A percentile compares a stretch with the other conserved stretches of the same genome.
Conservation (phyloP, 2,329 filamentous ascomycete genomes). For the Scleromitrula shiraiana region DNA sequence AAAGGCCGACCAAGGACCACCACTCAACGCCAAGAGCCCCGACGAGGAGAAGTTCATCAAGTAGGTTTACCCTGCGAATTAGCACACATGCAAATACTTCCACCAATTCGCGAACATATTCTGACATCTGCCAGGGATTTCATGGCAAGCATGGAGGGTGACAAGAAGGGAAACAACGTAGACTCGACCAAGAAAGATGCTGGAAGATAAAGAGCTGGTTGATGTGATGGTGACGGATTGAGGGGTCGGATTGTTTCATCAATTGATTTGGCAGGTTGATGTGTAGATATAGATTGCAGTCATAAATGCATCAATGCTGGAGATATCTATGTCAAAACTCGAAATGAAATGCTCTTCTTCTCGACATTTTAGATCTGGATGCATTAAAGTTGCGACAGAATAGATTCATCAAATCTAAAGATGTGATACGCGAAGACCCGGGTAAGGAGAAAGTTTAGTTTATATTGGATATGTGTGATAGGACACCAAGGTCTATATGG, state of each 20-base stretch:
- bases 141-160: constrained; percentile 14
- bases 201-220: constrained; percentile 6
- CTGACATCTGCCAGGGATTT: constrained; percentile 9
- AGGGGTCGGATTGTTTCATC: background rate
- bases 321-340: background rate
- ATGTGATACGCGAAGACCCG: background rate
- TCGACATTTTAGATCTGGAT: too few species aligned
- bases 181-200: constrained; percentile 9
- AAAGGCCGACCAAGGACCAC: constrained; percentile 26
- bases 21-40: constrained; percentile 29
- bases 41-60: constrained; percentile 32
- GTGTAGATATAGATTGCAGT: constrained; percentile 9
- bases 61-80: constrained; percentile 18
- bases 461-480: too few species aligned
- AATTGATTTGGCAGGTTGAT: background rate
- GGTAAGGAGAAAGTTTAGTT: too few species aligned
- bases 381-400: too few species aligned
- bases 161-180: constrained; percentile 19
- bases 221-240: background rate
- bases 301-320: constrained; percentile 3
- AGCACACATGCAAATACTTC: background rate
- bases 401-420: too few species aligned
- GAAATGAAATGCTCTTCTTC: background rate
- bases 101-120: background rate
- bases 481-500: too few species aligned